Base-by-base conservation (phyloP, 148 eudicot species). In the Silene uniflora region DNA sequence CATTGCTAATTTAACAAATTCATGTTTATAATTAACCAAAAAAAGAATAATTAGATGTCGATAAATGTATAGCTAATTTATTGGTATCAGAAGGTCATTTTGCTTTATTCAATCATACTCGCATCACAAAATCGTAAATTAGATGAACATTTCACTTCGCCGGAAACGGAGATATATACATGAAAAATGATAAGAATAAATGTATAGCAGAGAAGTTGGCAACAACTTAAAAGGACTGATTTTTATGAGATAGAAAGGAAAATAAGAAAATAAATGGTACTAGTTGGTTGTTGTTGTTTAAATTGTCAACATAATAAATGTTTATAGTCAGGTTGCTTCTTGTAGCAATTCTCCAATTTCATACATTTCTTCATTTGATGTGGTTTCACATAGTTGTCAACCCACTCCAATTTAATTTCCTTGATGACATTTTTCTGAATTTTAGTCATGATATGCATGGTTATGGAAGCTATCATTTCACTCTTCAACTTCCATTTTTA, bases 281-380 rank as follows among this genome's bases (percentile, higher is more conserved):
- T 49, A 16, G 82, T 69, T 76, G 79, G 82, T 64, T 79, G 70
- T 72, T 71, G 64, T 47, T 61, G 78, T 60, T 32, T 32, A 32
- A 81, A 18, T 71, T 62, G 55, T 14, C 32, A 69, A 52, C 77
- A 73, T 76, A 39, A 6, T 79, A 56, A 77, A 78, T 78, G 75
- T 68, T 69, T 52, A 19, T 55, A 76, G 69, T 63, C 67, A 75
- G 82, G 60, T 76, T 75, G 74, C 79, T 82, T 65, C 75, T 74
- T 81, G 54, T 52, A 77, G 84, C 42, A 79, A 81, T 49, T 79
- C 49, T 83, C 70, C 69, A 84, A 72, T 80, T 61, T 78, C 77
- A 75, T 80, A 77, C 24, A 63, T 69, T 80, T 60, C 80, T 81
- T 67, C 76, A 81, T 81, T 81, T 76, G 69, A 75, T 73, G 25